Conservation (phyloP, 164 flowering plant genomes). For the Tetrastigma voinierianum region DNA sequence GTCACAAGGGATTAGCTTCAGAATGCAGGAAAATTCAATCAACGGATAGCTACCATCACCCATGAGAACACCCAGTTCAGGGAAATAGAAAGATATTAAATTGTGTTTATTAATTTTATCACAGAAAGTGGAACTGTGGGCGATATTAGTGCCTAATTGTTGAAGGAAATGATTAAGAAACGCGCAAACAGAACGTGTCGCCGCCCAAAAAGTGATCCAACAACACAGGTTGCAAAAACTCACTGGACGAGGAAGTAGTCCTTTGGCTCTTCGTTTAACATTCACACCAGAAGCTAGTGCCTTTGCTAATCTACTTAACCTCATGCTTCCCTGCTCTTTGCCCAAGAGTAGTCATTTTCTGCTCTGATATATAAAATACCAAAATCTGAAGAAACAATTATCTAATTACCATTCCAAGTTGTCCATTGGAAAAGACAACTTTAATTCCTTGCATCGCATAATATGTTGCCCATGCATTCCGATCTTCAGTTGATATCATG, state of each 20-base stretch:
- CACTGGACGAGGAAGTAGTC: constrained; percentile 91
- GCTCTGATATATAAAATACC: not conserved
- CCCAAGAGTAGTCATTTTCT: constrained; percentile 5
- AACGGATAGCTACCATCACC: too few relatives aligned
- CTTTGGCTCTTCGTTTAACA: constrained; percentile 83
- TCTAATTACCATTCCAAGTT: constrained; percentile 81
- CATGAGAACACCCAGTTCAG: too few relatives aligned
- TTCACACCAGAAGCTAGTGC: constrained; percentile 76
- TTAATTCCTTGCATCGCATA: constrained; percentile 76
- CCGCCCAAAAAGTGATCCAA: not conserved
- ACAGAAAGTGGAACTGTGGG: too few relatives aligned
- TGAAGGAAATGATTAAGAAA: not conserved
- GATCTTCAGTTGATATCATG: constrained; percentile 89
- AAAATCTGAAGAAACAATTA: constrained; percentile 6
- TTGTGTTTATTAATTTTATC: too few relatives aligned
- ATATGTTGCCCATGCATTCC: constrained; percentile 91
- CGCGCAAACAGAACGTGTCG: not conserved
- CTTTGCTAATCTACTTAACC: constrained; percentile 76
- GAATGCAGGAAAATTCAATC: too few relatives aligned
- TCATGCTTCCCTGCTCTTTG: constrained; percentile 72
- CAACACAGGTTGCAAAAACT: constrained; percentile 13
- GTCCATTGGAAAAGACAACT: constrained; percentile 84
- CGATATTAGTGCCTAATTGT: too few relatives aligned
- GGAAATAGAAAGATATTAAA: too few relatives aligned
- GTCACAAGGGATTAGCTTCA: too few relatives aligned